These are phyloP conservation scores for Quaeritorhiza haematococci DNA, from an alignment of 371 early-diverging fungal species.

Conservation along the genomic window DNA sequence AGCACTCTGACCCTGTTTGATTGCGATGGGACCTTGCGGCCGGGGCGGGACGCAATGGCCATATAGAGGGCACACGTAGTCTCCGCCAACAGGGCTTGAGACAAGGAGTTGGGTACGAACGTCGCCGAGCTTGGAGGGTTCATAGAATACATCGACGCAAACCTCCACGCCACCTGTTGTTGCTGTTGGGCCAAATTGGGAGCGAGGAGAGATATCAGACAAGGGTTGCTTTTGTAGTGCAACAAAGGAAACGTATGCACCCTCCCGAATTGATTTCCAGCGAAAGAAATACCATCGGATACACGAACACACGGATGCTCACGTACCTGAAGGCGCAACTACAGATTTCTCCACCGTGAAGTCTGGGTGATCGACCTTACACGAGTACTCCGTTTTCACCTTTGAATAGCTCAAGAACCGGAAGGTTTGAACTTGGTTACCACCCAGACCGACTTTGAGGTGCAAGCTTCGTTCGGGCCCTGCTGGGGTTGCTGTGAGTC, in stretches of 20 bases:
- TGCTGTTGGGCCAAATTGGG: constrained; percentile 16
- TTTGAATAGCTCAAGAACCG: constrained; percentile 44
- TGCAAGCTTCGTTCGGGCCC: constrained; percentile 41
- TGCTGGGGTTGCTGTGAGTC: constrained; percentile 26
- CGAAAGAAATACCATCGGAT: too few relatives aligned
- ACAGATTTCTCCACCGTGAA: constrained; percentile 49
- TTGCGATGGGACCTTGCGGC: constrained; percentile 51
- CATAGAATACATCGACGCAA: constrained; percentile 42
- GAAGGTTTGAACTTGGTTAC: constrained; percentile 45
- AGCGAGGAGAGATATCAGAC: constrained; percentile 4
- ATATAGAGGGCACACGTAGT: constrained; percentile 46
- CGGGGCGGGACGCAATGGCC: constrained; percentile 45
- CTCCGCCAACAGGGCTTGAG: constrained; percentile 42
- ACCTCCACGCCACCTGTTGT: constrained; percentile 39
- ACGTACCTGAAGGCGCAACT: constrained; percentile 39
- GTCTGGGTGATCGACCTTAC: constrained; percentile 43
- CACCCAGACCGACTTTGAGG: constrained; percentile 48
- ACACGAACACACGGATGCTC: not conserved
- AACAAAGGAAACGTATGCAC: too few relatives aligned
- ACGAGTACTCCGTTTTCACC: constrained; percentile 42
- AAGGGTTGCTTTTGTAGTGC: too few relatives aligned
- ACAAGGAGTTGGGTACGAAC: constrained; percentile 36
- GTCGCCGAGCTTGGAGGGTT: constrained; percentile 54
- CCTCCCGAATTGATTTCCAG: not conserved
- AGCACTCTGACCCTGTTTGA: constrained; percentile 37